These are phyloP conservation scores for Hysterium pulicare DNA, from an alignment of 2,329 filamentous ascomycete species.

Conservation along the genomic window DNA sequence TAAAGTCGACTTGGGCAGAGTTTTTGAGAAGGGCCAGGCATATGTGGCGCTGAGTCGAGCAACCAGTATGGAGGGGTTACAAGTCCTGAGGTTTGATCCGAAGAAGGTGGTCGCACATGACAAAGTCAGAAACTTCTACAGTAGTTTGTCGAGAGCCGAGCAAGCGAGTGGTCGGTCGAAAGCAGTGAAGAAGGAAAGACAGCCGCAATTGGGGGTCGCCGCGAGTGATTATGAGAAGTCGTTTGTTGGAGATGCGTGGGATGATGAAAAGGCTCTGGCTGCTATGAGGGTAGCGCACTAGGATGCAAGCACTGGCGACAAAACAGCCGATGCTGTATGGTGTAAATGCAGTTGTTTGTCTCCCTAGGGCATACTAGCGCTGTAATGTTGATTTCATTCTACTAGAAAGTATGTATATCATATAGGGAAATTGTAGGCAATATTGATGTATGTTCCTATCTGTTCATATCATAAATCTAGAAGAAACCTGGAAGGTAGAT, in stretches of 20 bases:
- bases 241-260: slow-evolving; percentile 18
- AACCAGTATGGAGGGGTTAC: slow-evolving; percentile 79
- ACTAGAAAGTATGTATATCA: too few relatives aligned
- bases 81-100: slow-evolving; percentile 85
- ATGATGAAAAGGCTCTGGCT: slow-evolving; percentile 8
- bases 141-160: slow-evolving; percentile 72
- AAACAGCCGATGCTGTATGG: too few relatives aligned
- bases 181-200: slow-evolving; percentile 22
- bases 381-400: too few relatives aligned
- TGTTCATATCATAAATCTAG: too few relatives aligned
- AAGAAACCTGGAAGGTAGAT: too few relatives aligned
- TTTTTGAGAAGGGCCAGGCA: slow-evolving; percentile 96
- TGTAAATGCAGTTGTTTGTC: too few relatives aligned
- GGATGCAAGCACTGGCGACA: too few relatives aligned
- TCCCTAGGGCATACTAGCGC: too few relatives aligned
- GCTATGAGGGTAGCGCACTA: too few relatives aligned
- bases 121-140: slow-evolving; percentile 80
- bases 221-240: slow-evolving; percentile 29
- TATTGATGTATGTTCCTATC: too few relatives aligned
- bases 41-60: slow-evolving; percentile 95
- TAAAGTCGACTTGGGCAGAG: slow-evolving; percentile 85
- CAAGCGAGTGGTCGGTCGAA: slow-evolving; percentile 31
- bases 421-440: too few relatives aligned
- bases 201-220: slow-evolving; percentile 13
- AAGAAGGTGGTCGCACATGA: slow-evolving; percentile 92